These are phyloP conservation scores for Holtermanniella nyarrowii DNA, from an alignment of 768 basidiomycete genomes.

Conservation along the genomic window DNA sequence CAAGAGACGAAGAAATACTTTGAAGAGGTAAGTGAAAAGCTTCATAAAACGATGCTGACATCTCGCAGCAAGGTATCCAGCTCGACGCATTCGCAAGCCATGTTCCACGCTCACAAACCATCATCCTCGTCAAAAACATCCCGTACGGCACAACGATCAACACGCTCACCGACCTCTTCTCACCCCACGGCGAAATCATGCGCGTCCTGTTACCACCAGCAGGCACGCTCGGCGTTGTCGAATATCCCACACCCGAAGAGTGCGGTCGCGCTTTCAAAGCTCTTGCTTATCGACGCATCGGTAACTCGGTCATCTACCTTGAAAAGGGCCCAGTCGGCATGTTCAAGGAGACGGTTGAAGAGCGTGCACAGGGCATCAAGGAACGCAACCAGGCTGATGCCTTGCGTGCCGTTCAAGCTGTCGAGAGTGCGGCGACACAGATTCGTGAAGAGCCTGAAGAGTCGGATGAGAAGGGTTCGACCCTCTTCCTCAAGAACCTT, in stretches of 20 bases:
- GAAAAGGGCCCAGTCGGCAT: conserved; percentile 84
- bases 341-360: conserved; percentile 45
- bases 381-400: conserved; percentile 40
- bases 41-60: conserved; percentile 7
- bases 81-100: conserved; percentile 33
- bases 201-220: conserved; percentile 78
- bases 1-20: conserved; percentile 87
- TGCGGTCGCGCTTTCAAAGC: conserved; percentile 67
- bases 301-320: conserved; percentile 80
- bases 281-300: conserved; percentile 75
- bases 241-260: conserved; percentile 62
- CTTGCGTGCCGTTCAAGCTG: conserved; percentile 40
- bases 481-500: conserved; percentile 89
- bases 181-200: conserved; percentile 57
- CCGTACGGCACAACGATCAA: conserved; percentile 73
- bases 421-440: conserved; percentile 5
- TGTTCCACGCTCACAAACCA: conserved; percentile 55
- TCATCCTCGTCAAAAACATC: conserved; percentile 90
- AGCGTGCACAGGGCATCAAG: conserved; percentile 40
- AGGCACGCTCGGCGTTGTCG: conserved; percentile 85
- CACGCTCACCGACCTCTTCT: conserved; percentile 70
- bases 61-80: conserved; percentile 30
- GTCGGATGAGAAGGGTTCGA: conserved; percentile 51
- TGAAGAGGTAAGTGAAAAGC: conserved; percentile 42
- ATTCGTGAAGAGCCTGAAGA: conserved; percentile 13